These are phyloP conservation scores for Eucalyptus cloeziana DNA, from an alignment of 345 rosid genomes.

Conservation along the genomic window DNA sequence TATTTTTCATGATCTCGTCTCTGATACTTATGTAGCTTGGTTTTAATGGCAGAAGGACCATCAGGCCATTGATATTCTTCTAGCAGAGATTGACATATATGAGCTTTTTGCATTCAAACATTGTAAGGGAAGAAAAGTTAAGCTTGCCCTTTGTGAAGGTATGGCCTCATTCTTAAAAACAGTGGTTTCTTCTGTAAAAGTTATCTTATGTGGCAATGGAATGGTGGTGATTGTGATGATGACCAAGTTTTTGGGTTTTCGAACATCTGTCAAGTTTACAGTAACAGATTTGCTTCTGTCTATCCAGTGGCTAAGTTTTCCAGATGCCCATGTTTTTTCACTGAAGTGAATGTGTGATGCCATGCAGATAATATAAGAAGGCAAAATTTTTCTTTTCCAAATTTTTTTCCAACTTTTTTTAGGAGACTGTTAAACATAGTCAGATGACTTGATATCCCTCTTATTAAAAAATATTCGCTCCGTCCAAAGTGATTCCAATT, in stretches of 20 bases:
- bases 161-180: neutral
- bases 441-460: neutral
- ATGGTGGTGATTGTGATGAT: neutral
- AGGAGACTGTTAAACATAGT: neutral
- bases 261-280: neutral
- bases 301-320: neutral
- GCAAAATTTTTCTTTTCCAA: neutral
- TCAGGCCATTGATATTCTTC: constrained; percentile 95
- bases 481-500: neutral
- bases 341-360: neutral
- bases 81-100: constrained; percentile 95
- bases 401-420: neutral
- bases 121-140: constrained; percentile 89
- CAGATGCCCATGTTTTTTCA: neutral
- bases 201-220: neutral
- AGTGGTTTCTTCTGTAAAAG: neutral
- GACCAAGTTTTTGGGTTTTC: neutral
- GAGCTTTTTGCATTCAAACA: constrained; percentile 99
- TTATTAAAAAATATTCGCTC: neutral
- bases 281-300: neutral
- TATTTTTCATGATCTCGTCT: neutral
- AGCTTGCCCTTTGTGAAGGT: constrained; percentile 99
- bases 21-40: neutral
- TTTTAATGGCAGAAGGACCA: constrained; percentile 61
- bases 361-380: neutral